phyloP scores from a whole-genome alignment of 1,284 basidiomycete genomes.

The Moniliophthora roreri region DNA sequence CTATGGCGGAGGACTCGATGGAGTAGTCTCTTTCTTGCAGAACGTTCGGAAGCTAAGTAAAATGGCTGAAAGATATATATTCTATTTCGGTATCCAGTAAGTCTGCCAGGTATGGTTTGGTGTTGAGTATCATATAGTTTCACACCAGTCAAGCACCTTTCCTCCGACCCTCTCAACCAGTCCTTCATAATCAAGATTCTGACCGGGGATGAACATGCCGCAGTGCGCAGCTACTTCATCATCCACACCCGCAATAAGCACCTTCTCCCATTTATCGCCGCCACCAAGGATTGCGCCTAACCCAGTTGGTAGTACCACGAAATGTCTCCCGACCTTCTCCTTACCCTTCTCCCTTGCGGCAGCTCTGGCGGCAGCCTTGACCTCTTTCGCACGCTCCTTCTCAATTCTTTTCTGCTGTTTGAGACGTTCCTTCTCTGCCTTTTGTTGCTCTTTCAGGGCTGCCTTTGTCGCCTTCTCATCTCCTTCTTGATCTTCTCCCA shows the following conservation, averaged over 20 bases:
- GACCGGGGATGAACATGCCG: slow-evolving; percentile 50
- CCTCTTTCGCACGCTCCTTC: slow-evolving; percentile 10
- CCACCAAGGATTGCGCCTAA: slow-evolving; percentile 40
- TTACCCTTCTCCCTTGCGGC: slow-evolving; percentile 25
- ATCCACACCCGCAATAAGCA: slow-evolving; percentile 44
- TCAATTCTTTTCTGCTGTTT: slow-evolving; percentile 14
- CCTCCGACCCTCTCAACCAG: slow-evolving; percentile 45
- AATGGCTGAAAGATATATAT: no score
- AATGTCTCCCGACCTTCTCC: slow-evolving; percentile 38
- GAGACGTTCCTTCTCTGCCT: not conserved
- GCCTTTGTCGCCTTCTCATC: no score
- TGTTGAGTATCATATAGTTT: slow-evolving; percentile 13
- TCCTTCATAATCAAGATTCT: slow-evolving; percentile 49
- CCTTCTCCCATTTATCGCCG: slow-evolving; percentile 46
- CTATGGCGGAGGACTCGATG: no score
- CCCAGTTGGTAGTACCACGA: slow-evolving; percentile 49
- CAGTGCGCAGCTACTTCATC: slow-evolving; percentile 57
- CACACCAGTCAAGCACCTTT: slow-evolving; percentile 43
- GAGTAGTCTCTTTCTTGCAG: no score
- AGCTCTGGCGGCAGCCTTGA: slow-evolving; percentile 17
- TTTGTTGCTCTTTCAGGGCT: slow-evolving; percentile 4
- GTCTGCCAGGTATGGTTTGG: no score
- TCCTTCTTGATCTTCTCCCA: no score
- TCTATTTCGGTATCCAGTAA: no score
- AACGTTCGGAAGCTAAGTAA: no score